Percentiles rank a stretch among this genome's conserved stretches.
phyloP scores from a whole-genome alignment of 441 rosid genomes.

The Populus hybrid region DNA sequence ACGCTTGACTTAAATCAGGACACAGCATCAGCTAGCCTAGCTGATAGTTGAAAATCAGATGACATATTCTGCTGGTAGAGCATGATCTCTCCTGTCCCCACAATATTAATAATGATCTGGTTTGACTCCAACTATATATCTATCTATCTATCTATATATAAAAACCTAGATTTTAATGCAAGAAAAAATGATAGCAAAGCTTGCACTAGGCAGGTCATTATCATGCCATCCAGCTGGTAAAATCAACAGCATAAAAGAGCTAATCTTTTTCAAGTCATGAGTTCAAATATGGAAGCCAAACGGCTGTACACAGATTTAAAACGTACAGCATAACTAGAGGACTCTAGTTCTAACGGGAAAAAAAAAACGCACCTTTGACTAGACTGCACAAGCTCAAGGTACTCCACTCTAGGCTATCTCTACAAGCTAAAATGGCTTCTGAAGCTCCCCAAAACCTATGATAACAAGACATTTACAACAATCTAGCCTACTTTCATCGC shows the following conservation, averaged over 20 bases:
- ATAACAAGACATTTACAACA: slow-evolving; percentile 13
- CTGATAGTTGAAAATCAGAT: background rate
- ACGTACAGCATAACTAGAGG: background rate
- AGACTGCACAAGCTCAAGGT: background rate
- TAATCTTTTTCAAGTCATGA: background rate
- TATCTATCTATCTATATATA: too few relatives aligned
- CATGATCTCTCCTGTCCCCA: background rate
- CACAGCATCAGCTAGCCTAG: background rate
- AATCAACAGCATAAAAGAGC: background rate
- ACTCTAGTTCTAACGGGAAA: background rate
- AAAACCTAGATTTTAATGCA: background rate
- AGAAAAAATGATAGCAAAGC: background rate
- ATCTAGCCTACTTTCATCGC: slow-evolving; percentile 34
- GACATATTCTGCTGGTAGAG: background rate
- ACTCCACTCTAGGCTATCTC: slow-evolving; percentile 11
- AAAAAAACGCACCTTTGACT: background rate
- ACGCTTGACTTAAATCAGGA: background rate
- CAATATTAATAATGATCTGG: background rate
- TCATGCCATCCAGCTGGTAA: background rate
- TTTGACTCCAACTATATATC: background rate
- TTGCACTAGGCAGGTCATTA: background rate
- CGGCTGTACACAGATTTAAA: background rate
- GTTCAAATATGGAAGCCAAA: background rate
- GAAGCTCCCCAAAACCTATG: slow-evolving; percentile 8
- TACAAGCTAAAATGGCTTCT: slow-evolving; percentile 26